Percentiles rank a stretch among this genome's conserved stretches.
These are phyloP conservation scores for Globisporangium rhizosaccharum DNA, from an alignment of 352 stramenopile species.

Conservation along the genomic window DNA sequence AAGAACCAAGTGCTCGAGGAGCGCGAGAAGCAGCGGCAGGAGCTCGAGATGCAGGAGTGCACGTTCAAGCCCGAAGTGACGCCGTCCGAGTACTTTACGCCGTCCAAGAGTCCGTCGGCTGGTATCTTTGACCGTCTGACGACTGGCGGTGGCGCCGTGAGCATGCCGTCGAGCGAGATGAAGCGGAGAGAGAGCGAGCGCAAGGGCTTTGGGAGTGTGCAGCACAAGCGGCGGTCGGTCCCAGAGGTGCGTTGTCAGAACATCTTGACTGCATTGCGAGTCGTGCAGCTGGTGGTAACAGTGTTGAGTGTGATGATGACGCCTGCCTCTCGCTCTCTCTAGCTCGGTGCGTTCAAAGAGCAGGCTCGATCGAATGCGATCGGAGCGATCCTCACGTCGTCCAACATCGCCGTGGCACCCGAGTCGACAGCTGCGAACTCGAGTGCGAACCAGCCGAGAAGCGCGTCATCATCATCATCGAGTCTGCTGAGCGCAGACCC, in stretches of 20 bases:
- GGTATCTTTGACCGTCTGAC: slow-evolving; percentile 43
- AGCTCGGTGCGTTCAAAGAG: slow-evolving; percentile 8
- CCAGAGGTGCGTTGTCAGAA: slow-evolving; percentile 21
- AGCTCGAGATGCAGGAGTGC: slow-evolving; percentile 68
- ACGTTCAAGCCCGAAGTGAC: slow-evolving; percentile 81
- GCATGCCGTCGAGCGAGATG: slow-evolving; percentile 21
- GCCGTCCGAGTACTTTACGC: slow-evolving; percentile 34
- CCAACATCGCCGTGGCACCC: slow-evolving; percentile 21
- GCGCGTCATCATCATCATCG: slow-evolving; percentile 11
- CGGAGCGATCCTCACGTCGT: slow-evolving; percentile 41
- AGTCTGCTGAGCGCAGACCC: slow-evolving; percentile 2
- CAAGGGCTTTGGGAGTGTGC: slow-evolving; percentile 6
- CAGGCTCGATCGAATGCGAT: slow-evolving; percentile 25
- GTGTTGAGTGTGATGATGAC: background rate
- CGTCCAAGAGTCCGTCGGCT: slow-evolving; percentile 29
- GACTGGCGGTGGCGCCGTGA: slow-evolving; percentile 19
- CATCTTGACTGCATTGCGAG: too few species aligned
- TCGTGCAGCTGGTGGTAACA: too few species aligned
- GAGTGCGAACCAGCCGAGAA: slow-evolving; percentile 15
- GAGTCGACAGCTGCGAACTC: slow-evolving; percentile 14
- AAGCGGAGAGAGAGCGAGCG: slow-evolving; percentile 25
- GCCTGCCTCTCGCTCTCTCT: background rate
- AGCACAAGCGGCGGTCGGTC: slow-evolving; percentile 22
- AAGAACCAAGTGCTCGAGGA: slow-evolving; percentile 79
- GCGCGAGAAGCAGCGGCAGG: slow-evolving; percentile 62